Evolutionary conservation across 2,329 filamentous ascomycete species (phyloP), one percentile per base, ranked within the genome.

Genomic region (Scedosporium minutisporum): DNA sequence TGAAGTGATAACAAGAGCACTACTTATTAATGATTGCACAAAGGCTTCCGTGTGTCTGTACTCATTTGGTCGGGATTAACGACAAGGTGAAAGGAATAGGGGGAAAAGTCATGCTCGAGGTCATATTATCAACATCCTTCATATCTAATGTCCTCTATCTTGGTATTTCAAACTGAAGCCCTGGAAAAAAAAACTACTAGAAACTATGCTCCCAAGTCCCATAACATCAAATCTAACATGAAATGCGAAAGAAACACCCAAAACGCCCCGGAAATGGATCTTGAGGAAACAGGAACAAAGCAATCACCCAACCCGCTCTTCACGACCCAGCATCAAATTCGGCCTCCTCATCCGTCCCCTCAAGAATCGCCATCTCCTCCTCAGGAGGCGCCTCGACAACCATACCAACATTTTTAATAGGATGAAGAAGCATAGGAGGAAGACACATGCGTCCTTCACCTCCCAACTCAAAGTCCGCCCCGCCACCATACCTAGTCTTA

Each of bases 371-470:
- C 59, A 61, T 51, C 29, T 61, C 27, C n/a, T 78, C 78, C 4
- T 76, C 74, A 1, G 80, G 75, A 51, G 81, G 77, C 27, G 81
- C 81, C 72, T 83, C 87, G 1, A 89, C 84, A 6, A 86, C 82
- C 60, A 88, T 69, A 63, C 88, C 84, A 4, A 93, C 82, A 61
- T 85, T 82, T 78, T 96, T 97, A 61, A 96, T 83, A 0, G 93
- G 93, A 80, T 97, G 93, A 66, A 97, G 75, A 65, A 96, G 76
- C 87, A 96, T 93, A 0, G 89, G 90, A 6, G 92, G 91, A 48
- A 96, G 77, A 75, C 93, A 97, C 91, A 96, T 96, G 64, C 92
- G 83, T 10, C 91, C 91, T 73, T 93, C 89, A 16, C 88, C 87
- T 58, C 86, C 83, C 59, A 83, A 73, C 75, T 95, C 91, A 67